Base-by-base conservation (phyloP, 2,329 filamentous ascomycete species). In the Claviceps sorghi region DNA sequence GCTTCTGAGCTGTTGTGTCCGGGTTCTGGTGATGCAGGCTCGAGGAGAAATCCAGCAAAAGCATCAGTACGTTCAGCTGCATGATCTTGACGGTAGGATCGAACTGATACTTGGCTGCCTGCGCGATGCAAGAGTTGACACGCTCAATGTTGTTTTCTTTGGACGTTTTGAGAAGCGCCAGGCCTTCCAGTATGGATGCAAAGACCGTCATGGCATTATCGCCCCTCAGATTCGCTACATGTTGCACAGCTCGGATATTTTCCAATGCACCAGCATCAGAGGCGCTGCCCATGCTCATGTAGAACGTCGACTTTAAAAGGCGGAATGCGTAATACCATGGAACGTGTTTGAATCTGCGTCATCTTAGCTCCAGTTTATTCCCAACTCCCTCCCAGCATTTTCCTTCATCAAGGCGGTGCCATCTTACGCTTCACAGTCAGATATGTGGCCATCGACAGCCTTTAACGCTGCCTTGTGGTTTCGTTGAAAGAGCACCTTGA, bases 291-390 rank as follows among this genome's bases (percentile, higher is more conserved):
- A 75, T 73, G 58, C 86, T 77, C 49, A 88, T 68, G 54, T 84
- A 79, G 46, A 89, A 76, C 0, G 83, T 80, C 0, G 83, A 79
- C 57, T 86, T 85, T 15, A 90, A 68, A 46, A 91, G 80, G 8
- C 85, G 80, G 59, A 90, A 85, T 0, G 83, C 83, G 62, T 90
- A 91, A 17, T 83, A 75, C 86, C 86, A 91, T 49, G 81, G 77
- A 9, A 76, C 71, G 58, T 86, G 82, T 61, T 82, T 80, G 60
- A 80, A 82, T 38, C 72, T 79, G 54, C 30, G 30, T 2, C 13
- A 19, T 17, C 50, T 56, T 32, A 50, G 48, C 41, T 38, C 8
- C 36, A n/a, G 17, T 15, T 5, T 34, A 2, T 9, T 34, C 32
- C 11, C 32, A 34, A 9, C 32, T 34, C 32, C 32, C 9, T 34